Percentiles rank a stretch among this genome's conserved stretches.
Conservation (phyloP, 495 filamentous ascomycete genomes). For the Tuber umbilicatum region DNA sequence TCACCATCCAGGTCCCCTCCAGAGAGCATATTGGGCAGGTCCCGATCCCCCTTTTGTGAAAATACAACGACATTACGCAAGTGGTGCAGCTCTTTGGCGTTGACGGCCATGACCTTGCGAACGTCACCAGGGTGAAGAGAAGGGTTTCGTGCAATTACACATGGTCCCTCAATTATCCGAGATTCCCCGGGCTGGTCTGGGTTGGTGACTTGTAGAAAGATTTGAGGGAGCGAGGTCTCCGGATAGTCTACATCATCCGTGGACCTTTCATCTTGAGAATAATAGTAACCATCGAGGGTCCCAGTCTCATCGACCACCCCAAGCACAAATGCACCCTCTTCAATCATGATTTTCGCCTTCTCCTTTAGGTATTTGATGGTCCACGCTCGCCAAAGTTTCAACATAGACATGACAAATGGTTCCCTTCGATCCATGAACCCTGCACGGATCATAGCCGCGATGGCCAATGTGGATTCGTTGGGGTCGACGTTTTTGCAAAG, state of each 20-base stretch:
- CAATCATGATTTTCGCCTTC: slow-evolving; percentile 77
- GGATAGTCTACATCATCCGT: slow-evolving; percentile 26
- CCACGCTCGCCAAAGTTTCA: slow-evolving; percentile 74
- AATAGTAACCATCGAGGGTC: slow-evolving; percentile 62
- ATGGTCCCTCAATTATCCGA: slow-evolving; percentile 66
- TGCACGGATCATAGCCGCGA: slow-evolving; percentile 67
- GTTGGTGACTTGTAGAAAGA: slow-evolving; percentile 74
- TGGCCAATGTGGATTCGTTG: slow-evolving; percentile 66
- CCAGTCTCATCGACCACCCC: slow-evolving; percentile 81
- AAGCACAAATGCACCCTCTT: slow-evolving; percentile 78
- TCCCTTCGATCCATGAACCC: slow-evolving; percentile 73
- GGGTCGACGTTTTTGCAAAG: slow-evolving; percentile 75
- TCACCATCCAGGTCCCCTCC: slow-evolving; percentile 95
- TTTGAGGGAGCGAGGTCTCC: slow-evolving; percentile 57
- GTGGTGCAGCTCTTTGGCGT: slow-evolving; percentile 64
- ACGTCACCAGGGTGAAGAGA: slow-evolving; percentile 93
- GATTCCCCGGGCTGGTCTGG: slow-evolving; percentile 50
- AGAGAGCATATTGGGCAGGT: slow-evolving; percentile 87
- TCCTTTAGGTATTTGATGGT: slow-evolving; percentile 81
- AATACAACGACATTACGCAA: slow-evolving; percentile 81
- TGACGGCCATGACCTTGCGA: slow-evolving; percentile 76
- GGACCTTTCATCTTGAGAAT: slow-evolving; percentile 26
- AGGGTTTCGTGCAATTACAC: slow-evolving; percentile 82
- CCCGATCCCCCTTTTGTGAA: slow-evolving; percentile 73
- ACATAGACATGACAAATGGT: slow-evolving; percentile 71